Evolutionary conservation across 2,329 filamentous ascomycete species (phyloP).

Genomic region (Salinomyces thailandicus): DNA sequence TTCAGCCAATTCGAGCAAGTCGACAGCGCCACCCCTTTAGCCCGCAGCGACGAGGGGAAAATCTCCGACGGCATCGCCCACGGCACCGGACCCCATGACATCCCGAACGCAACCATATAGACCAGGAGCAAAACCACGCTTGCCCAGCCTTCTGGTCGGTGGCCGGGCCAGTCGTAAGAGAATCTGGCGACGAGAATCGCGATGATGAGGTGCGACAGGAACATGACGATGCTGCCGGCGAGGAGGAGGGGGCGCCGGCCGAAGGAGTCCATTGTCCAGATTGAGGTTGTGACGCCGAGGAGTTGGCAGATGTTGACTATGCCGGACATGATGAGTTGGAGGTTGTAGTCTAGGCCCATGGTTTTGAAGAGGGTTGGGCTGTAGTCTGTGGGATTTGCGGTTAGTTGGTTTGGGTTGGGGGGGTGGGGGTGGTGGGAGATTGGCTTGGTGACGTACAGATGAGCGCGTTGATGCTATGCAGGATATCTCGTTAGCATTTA

Average conservation of each 20-base stretch:
- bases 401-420: neutral
- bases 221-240: conserved; percentile 37
- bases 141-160: conserved; percentile 38
- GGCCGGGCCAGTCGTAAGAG: conserved; percentile 32
- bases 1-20: conserved; percentile 41
- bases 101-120: conserved; percentile 31
- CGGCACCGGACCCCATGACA: conserved; percentile 35
- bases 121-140: conserved; percentile 20
- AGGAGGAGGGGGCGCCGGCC: conserved; percentile 33
- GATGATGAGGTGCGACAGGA: conserved; percentile 39
- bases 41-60: conserved; percentile 50
- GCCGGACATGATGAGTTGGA: conserved; percentile 32
- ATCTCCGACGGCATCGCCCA: conserved; percentile 43
- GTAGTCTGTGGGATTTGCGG: conserved; percentile 26
- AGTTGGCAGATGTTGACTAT: conserved; percentile 35
- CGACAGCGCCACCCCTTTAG: conserved; percentile 50
- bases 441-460: conserved; percentile 29
- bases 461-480: conserved; percentile 28
- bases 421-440: too few relatives aligned
- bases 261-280: conserved; percentile 36
- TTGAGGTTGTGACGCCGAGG: conserved; percentile 29
- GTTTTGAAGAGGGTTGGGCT: conserved; percentile 35
- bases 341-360: conserved; percentile 28
- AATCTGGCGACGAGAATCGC: conserved; percentile 46
- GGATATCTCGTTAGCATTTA: too few relatives aligned